These are phyloP conservation scores for Bipolaris sorokiniana DNA, from an alignment of 2,329 filamentous ascomycete genomes.

Conservation along the genomic window DNA sequence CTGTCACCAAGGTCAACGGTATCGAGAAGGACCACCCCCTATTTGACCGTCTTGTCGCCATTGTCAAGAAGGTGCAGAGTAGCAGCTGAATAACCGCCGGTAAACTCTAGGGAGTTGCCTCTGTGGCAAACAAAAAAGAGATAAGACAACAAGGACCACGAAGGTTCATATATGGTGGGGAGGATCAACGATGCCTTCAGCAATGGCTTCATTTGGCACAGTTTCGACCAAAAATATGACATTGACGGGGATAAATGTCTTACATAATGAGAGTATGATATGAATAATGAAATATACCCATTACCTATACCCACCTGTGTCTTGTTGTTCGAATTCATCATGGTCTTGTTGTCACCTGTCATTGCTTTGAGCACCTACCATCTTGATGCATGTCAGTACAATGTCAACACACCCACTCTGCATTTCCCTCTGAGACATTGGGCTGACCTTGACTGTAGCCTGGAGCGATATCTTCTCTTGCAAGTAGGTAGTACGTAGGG, in stretches of 20 bases:
- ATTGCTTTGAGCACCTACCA: no score
- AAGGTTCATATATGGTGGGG: slow-evolving; percentile 7
- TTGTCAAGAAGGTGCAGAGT: slow-evolving; percentile 81
- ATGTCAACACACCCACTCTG: no score
- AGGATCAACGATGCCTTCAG: slow-evolving; percentile 17
- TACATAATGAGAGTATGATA: slow-evolving; percentile 26
- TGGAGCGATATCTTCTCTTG: no score
- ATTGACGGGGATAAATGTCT: slow-evolving; percentile 17
- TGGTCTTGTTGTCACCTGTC: background rate
- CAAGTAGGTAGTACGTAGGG: no score
- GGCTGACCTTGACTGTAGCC: no score
- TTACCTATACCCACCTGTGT: background rate
- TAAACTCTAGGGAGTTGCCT: slow-evolving; percentile 19
- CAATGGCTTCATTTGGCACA: slow-evolving; percentile 8
- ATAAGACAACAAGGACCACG: slow-evolving; percentile 7
- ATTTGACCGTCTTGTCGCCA: slow-evolving; percentile 73
- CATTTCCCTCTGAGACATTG: no score
- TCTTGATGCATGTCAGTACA: no score
- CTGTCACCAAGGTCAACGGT: slow-evolving; percentile 81
- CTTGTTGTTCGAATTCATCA: background rate
- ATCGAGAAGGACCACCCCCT: slow-evolving; percentile 78
- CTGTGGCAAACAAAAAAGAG: background rate
- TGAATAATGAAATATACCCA: slow-evolving; percentile 25
- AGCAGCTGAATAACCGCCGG: slow-evolving; percentile 26
- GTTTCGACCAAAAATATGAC: slow-evolving; percentile 7